These are phyloP conservation scores for Quercus tomentella DNA, from an alignment of 331 rosid species.

Conservation along the genomic window DNA sequence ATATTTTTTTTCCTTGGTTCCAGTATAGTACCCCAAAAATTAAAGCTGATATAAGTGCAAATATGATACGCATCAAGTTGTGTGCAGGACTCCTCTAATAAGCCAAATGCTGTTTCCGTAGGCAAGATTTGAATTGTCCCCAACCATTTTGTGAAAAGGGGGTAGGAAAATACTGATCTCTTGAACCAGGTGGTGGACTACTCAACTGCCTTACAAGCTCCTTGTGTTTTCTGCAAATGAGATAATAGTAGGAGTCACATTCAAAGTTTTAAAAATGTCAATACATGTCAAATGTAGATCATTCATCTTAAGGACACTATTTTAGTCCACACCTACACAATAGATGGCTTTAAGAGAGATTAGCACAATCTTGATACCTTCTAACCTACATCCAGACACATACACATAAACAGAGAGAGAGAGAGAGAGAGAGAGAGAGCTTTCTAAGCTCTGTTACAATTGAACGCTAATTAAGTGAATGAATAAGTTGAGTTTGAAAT, in stretches of 20 bases:
- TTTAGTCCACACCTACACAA: background rate
- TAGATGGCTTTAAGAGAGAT: background rate
- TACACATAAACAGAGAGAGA: too few relatives aligned
- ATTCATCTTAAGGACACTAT: background rate
- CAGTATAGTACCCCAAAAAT: slow-evolving; percentile 50
- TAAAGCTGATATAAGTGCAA: slow-evolving; percentile 28
- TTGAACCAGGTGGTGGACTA: slow-evolving; percentile 43
- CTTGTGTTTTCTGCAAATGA: slow-evolving; percentile 32
- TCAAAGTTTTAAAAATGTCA: background rate
- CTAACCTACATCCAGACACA: too few relatives aligned
- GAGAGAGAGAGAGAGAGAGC: too few relatives aligned
- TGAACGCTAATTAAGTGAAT: too few relatives aligned
- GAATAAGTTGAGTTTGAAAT: too few relatives aligned
- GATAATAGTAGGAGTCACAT: background rate
- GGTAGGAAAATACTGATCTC: slow-evolving; percentile 39
- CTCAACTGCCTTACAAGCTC: slow-evolving; percentile 37
- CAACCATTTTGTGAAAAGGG: slow-evolving; percentile 48
- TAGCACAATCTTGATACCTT: background rate
- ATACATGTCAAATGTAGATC: too few relatives aligned
- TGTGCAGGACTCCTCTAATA: slow-evolving; percentile 62
- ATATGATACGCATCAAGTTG: slow-evolving; percentile 47
- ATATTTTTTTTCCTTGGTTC: slow-evolving; percentile 54
- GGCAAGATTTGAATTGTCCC: slow-evolving; percentile 52
- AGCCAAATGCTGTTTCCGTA: slow-evolving; percentile 57
- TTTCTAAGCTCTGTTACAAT: too few relatives aligned